Conservation (phyloP, 1,284 basidiomycete genomes). For the Sporisorium sorghi region DNA sequence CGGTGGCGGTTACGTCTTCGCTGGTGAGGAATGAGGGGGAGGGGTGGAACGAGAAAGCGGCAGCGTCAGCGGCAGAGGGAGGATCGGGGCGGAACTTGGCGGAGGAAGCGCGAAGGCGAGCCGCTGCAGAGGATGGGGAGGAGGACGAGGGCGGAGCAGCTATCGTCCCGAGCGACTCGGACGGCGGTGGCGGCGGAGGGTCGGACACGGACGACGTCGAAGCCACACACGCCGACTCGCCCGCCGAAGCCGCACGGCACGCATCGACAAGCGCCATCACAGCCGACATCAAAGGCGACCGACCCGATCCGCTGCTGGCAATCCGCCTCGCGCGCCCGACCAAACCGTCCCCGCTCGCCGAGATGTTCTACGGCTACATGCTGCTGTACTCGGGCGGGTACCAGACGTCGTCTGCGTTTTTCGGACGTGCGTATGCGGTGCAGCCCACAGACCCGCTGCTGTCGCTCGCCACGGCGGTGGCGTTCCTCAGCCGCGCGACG, state of each 20-base stretch:
- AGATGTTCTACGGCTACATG: constrained; percentile 87
- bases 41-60: neutral
- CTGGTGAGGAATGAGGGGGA: constrained; percentile 7
- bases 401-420: constrained; percentile 87
- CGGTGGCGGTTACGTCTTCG: constrained; percentile 3
- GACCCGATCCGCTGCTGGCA: constrained; percentile 22
- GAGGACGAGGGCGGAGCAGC: constrained; percentile 25
- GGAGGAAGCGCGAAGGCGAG: neutral
- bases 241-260: neutral
- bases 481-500: constrained; percentile 87
- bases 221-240: neutral
- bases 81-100: neutral
- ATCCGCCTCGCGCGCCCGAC: constrained; percentile 43
- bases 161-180: constrained; percentile 20
- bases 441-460: constrained; percentile 85
- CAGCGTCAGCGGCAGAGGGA: too few relatives aligned
- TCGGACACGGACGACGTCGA: constrained; percentile 38
- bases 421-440: constrained; percentile 86
- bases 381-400: constrained; percentile 86
- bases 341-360: constrained; percentile 74
- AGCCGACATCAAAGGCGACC: constrained; percentile 24
- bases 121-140: constrained; percentile 15
- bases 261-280: neutral
- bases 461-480: constrained; percentile 82
- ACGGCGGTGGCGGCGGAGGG: constrained; percentile 24